These are phyloP conservation scores for Imleria badia DNA, from an alignment of 768 basidiomycete genomes.

Conservation along the genomic window DNA sequence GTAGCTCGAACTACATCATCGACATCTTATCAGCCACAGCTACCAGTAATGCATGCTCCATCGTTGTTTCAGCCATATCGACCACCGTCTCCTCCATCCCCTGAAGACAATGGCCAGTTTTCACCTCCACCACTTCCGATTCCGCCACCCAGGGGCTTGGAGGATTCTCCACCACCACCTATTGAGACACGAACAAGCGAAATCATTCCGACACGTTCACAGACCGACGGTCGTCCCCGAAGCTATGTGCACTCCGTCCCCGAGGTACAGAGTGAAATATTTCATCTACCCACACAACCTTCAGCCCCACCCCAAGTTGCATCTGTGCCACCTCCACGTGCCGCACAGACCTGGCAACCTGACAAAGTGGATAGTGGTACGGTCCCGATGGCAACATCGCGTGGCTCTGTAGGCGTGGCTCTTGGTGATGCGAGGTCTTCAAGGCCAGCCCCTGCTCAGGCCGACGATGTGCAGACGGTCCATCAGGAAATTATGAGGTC, in stretches of 20 bases:
- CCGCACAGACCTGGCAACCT: constrained; percentile 7
- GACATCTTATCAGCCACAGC: constrained; percentile 17
- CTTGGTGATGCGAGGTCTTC: constrained; percentile 8
- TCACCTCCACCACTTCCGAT: constrained; percentile 32
- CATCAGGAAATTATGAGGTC: constrained; percentile 15
- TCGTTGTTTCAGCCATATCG: constrained; percentile 27
- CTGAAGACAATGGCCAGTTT: constrained; percentile 18
- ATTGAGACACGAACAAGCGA: constrained; percentile 28
- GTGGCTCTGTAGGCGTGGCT: not conserved
- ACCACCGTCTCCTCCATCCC: constrained; percentile 17
- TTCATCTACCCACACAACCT: constrained; percentile 19
- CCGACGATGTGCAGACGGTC: constrained; percentile 6
- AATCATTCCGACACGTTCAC: constrained; percentile 24
- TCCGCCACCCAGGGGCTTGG: constrained; percentile 27
- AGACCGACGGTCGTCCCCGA: constrained; percentile 3
- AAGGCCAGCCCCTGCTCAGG: not conserved
- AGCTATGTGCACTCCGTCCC: constrained; percentile 5
- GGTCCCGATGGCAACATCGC: not conserved
- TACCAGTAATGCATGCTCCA: constrained; percentile 11
- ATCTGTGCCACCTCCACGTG: not conserved
- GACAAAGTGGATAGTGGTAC: constrained; percentile 2
- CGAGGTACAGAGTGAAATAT: constrained; percentile 24
- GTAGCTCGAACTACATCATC: constrained; percentile 7
- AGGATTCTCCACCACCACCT: constrained; percentile 19
- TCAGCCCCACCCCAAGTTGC: not conserved